Evolutionary conservation across 768 basidiomycete species (phyloP).

Genomic region (Solioccasus polychromus): DNA sequence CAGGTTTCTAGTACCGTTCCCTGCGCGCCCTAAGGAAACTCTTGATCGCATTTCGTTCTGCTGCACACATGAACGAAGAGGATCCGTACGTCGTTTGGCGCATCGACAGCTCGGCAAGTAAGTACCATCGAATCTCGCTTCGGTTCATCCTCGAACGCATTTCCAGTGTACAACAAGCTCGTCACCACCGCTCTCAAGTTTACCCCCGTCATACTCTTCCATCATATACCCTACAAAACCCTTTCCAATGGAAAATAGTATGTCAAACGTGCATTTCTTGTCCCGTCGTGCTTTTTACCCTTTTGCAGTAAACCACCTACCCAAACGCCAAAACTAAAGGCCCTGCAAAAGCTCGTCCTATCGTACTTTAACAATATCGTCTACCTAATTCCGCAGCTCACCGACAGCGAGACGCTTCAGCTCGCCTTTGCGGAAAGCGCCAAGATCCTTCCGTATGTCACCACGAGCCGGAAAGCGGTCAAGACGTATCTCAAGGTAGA

Average conservation of each 20-base stretch:
- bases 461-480: slow-evolving; percentile 78
- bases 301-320: slow-evolving; percentile 77
- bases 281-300: background rate
- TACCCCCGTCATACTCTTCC: slow-evolving; percentile 83
- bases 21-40: slow-evolving; percentile 79
- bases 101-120: slow-evolving; percentile 69
- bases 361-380: slow-evolving; percentile 89
- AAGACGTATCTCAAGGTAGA: slow-evolving; percentile 85
- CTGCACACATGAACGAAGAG: slow-evolving; percentile 87
- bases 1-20: slow-evolving; percentile 67
- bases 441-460: slow-evolving; percentile 87
- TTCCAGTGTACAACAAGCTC: slow-evolving; percentile 89
- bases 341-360: slow-evolving; percentile 81
- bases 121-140: background rate
- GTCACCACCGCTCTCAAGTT: slow-evolving; percentile 83
- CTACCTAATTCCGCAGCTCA: slow-evolving; percentile 73
- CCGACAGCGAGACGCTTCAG: slow-evolving; percentile 60
- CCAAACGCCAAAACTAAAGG: slow-evolving; percentile 77
- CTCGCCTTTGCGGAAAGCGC: slow-evolving; percentile 81
- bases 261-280: slow-evolving; percentile 26
- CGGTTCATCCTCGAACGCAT: background rate
- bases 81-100: slow-evolving; percentile 77
- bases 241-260: slow-evolving; percentile 83
- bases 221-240: slow-evolving; percentile 87
- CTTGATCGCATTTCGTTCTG: slow-evolving; percentile 87